A percentile compares a stretch with the other conserved stretches of the same genome.
phyloP scores from a whole-genome alignment of 129 eudicot species.

The Apium graveolens region DNA sequence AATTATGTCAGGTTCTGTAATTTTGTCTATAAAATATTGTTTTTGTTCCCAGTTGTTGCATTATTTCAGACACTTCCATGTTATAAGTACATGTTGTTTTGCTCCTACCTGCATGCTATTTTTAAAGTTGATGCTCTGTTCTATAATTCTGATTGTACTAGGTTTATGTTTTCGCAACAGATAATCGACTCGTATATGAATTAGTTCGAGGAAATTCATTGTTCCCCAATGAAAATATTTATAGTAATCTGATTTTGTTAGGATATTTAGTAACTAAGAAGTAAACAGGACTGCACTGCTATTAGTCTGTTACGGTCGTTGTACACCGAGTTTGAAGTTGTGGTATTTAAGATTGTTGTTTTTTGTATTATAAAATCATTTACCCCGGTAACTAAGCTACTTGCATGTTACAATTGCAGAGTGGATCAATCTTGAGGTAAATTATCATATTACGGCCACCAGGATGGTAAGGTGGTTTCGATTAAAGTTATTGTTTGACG shows the following conservation, averaged over 20 bases:
- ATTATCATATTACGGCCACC: slow-evolving; percentile 19
- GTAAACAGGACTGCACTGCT: neutral
- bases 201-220: neutral
- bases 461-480: slow-evolving; percentile 19
- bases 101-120: neutral
- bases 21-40: neutral
- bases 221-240: neutral
- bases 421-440: slow-evolving; percentile 8
- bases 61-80: neutral
- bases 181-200: neutral
- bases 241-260: neutral
- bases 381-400: neutral
- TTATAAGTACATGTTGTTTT: neutral
- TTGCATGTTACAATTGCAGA: slow-evolving; percentile 21
- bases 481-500: neutral
- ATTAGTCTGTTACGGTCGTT: neutral
- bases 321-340: neutral
- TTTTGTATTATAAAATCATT: neutral
- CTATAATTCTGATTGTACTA: neutral
- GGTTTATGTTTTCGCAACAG: neutral
- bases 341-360: no score
- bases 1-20: neutral
- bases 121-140: neutral
- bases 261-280: neutral
- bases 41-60: neutral